Evolutionary conservation across 1,284 basidiomycete genomes (phyloP).

Genomic region (Stereum hirsutum): DNA sequence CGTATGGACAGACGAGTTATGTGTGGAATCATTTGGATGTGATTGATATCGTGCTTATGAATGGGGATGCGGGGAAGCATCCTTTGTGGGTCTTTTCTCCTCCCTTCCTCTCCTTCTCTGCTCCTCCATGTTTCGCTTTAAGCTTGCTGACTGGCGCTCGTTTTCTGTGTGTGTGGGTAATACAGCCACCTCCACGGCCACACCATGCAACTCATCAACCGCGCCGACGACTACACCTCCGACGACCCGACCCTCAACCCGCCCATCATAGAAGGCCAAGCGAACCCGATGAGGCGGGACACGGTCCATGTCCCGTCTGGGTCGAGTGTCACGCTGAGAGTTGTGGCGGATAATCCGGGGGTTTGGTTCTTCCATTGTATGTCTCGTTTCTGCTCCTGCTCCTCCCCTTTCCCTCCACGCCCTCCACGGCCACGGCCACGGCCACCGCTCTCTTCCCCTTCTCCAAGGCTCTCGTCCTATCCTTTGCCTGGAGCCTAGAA

Average conservation of each 20-base stretch:
- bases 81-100: conserved; percentile 64
- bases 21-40: conserved; percentile 70
- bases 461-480: neutral
- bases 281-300: conserved; percentile 84
- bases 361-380: conserved; percentile 77
- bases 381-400: conserved; percentile 15
- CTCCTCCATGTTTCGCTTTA: neutral
- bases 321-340: conserved; percentile 54
- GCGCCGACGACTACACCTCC: conserved; percentile 67
- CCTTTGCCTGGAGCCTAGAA: too few relatives aligned
- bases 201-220: conserved; percentile 71
- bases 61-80: conserved; percentile 70
- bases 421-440: neutral
- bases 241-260: conserved; percentile 77
- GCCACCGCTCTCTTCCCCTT: neutral
- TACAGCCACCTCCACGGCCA: conserved; percentile 76
- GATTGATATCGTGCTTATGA: conserved; percentile 76
- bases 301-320: conserved; percentile 58
- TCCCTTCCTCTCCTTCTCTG: neutral
- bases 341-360: conserved; percentile 78
- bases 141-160: neutral
- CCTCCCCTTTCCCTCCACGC: neutral
- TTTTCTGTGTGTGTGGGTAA: neutral
- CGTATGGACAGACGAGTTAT: conserved; percentile 77
- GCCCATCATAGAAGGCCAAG: conserved; percentile 62